Evolutionary conservation across 305 asterid genomes (phyloP), one percentile per base, ranked within the genome.

Genomic region (Solanum hybrid): DNA sequence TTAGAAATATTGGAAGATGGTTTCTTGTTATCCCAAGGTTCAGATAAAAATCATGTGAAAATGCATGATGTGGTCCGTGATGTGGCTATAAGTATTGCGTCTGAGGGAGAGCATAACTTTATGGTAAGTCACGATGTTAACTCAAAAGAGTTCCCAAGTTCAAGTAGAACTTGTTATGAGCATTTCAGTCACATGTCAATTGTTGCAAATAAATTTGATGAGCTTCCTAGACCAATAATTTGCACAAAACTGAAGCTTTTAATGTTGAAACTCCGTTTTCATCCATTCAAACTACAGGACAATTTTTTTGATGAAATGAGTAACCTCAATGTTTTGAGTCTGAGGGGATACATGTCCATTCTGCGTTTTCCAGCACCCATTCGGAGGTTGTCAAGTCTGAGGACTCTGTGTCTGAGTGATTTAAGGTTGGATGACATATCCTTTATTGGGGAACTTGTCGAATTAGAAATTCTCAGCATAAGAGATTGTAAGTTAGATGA

Each of bases 1-100:
- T 84, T 84, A 40, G 85, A 87, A 22, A 80, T 1, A 22, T 91
- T 93, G 22, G 82, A 78, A 88, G 89, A 56, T 85, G 13, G 86
- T 24, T 91, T 32, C 77, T 88, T 93, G 89, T 26, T 91, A 56
- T 7, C 36, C 14, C 13, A 80, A 38, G 69, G 24, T 8, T 13
- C 36, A 13, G 0, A 8, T 0, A 1, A 38, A 24, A 4, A 2
- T 1, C 3, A 13, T 80, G 93, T 93, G 2, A 90, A 76, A 91
- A 90, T 94, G 92, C 96, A 93, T 78, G 95, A 93, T 87, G 84
- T 93, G 87, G 88, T 91, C 26, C 92, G 93, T 32, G 94, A 91
- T 51, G 90, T 91, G 31, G 91, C 91, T 16, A 76, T 85, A 11
- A n/a, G 1, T 12, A 87, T 92, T 86, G 93, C 92, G 10, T 78